Base-by-base conservation (phyloP, 805 yeast genomes). In the Sugiyamaella smithiae region DNA sequence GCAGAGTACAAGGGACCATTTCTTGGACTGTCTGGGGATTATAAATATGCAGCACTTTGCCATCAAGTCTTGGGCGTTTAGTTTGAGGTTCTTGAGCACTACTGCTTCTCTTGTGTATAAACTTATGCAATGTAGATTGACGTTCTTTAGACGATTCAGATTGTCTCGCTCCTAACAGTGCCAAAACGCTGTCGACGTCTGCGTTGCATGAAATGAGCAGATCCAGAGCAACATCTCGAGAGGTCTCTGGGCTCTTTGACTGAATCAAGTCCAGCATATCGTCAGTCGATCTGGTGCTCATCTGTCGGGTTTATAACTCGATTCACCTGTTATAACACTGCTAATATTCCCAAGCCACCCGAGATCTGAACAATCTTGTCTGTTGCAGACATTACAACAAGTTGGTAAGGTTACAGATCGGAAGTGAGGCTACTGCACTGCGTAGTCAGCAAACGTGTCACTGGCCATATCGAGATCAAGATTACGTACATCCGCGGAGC, bases 161-260 rank as follows among this genome's bases (percentile, higher is more conserved):
- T 31, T 24, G 19, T 29, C 16, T 26, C 9, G 42, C 31, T n/a
- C 63, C 65, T 12, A 82, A 60, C 20, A 81, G 55, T 0, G 54
- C 32, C 36, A 69, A 69, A 1, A 81, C 76, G 7, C 61, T 50
- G 6, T 64, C 61, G 1, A 81, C 35, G 1, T 82, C 75, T 1
- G 85, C 88, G 38, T 71, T 69, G 56, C 85, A 81, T 0, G 76
- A 65, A 1, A 72, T 45, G 9, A 84, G 67, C 2, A 84, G 59
- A 44, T 83, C 88, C 3, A 74, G 58, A 3, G 82, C 61, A 0
- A 68, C 63, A 1, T 62, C 70, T 4, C 60, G 65, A 32, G 69
- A 76, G 2, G 72, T 76, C 0, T 51, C 59, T 0, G 85, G 84
- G 50, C 73, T 78, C 29, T 58, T 59, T 4, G 54, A 52, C 36